Conservation (phyloP, 768 basidiomycete species). For the Vishniacozyma victoriae region DNA sequence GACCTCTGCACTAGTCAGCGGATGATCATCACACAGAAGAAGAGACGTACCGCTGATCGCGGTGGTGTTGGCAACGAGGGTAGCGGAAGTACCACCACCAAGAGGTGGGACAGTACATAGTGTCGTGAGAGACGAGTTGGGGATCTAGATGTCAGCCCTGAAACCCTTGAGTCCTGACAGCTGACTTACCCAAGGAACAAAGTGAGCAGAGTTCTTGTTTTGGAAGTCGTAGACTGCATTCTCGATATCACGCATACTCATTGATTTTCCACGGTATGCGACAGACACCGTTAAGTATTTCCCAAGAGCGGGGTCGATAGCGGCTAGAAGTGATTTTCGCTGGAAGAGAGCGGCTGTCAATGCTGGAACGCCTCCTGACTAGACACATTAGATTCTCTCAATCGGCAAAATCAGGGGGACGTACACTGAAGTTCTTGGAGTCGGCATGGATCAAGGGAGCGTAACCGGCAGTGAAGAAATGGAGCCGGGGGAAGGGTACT, state of each 20-base stretch:
- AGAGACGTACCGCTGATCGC: constrained; percentile 26
- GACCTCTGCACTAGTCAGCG: constrained; percentile 22
- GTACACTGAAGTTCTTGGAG: constrained; percentile 27
- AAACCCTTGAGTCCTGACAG: background rate
- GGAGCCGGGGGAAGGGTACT: constrained; percentile 98
- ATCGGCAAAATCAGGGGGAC: background rate
- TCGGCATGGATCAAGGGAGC: constrained; percentile 46
- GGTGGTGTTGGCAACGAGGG: constrained; percentile 41
- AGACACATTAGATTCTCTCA: too few relatives aligned
- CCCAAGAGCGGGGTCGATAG: constrained; percentile 39
- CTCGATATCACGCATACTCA: constrained; percentile 39
- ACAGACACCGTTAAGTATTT: constrained; percentile 43
- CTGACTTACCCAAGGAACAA: constrained; percentile 37
- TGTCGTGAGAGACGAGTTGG: constrained; percentile 35
- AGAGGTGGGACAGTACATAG: constrained; percentile 35
- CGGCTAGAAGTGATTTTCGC: constrained; percentile 29
- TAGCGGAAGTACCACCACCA: constrained; percentile 35
- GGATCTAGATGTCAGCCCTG: constrained; percentile 24
- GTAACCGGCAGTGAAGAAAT: constrained; percentile 97
- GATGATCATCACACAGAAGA: background rate
- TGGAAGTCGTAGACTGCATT: constrained; percentile 19
- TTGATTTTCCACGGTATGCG: constrained; percentile 40
- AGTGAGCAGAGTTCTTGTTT: constrained; percentile 27
- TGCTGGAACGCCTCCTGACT: constrained; percentile 33
- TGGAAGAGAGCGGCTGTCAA: constrained; percentile 37